Conservation (phyloP, 1,284 basidiomycete species). For the Cystobasidiaceae sp. region DNA sequence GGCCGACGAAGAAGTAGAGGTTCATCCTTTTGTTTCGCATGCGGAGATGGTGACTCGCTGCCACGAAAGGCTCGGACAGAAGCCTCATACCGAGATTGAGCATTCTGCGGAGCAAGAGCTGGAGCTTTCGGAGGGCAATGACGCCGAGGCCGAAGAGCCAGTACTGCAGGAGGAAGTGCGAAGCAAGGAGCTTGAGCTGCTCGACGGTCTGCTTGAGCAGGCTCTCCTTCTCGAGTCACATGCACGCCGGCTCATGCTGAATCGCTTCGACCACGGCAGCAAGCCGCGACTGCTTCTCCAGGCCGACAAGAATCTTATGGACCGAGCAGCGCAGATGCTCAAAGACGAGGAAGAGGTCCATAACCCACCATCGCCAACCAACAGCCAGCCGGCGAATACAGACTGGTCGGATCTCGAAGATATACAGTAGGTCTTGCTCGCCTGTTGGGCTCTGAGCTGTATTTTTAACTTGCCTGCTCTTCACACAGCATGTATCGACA, state of each 20-base stretch:
- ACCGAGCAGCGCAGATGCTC: constrained; percentile 5
- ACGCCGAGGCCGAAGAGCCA: too few species aligned
- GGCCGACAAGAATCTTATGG: constrained; percentile 18
- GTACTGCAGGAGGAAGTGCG: too few species aligned
- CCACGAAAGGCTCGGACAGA: too few species aligned
- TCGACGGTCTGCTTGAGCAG: not conserved
- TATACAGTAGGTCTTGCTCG: constrained; percentile 24
- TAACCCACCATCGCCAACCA: too few species aligned
- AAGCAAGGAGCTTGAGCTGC: not conserved
- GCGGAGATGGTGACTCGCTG: constrained; percentile 44
- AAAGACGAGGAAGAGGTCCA: too few species aligned
- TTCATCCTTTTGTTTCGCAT: constrained; percentile 46
- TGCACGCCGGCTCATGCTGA: constrained; percentile 1
- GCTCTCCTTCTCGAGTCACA: constrained; percentile 10
- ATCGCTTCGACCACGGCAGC: constrained; percentile 33
- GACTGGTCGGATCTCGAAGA: constrained; percentile 6
- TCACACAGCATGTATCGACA: constrained; percentile 43
- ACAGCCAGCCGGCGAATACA: not conserved
- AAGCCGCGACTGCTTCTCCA: constrained; percentile 45
- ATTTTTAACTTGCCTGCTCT: not conserved
- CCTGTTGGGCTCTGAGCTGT: not conserved
- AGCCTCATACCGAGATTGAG: too few species aligned
- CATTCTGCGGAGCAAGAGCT: too few species aligned
- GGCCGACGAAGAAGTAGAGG: constrained; percentile 30
- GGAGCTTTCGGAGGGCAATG: too few species aligned